phyloP scores from a whole-genome alignment of 148 eudicot genomes.

The Persicaria maculosa region DNA sequence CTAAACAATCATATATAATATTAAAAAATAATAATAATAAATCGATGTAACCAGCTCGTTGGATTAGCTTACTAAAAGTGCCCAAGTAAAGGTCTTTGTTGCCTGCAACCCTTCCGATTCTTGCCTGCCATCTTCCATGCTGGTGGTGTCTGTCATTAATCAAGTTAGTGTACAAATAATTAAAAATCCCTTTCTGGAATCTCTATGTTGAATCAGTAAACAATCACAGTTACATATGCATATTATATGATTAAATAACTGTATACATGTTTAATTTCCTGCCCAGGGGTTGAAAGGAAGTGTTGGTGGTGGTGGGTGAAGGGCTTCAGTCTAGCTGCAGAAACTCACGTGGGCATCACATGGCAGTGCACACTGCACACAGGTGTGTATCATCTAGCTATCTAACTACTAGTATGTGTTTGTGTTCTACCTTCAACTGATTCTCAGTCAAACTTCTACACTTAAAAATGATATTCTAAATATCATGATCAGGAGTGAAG shows the following conservation, averaged over 20 bases:
- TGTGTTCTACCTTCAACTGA: neutral
- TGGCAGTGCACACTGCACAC: neutral
- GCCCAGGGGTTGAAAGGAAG: neutral
- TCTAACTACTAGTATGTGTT: conserved; percentile 7
- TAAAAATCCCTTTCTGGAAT: neutral
- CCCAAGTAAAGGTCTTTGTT: conserved; percentile 97
- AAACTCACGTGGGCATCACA: conserved; percentile 6
- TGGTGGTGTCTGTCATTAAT: conserved; percentile 69
- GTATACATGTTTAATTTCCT: neutral
- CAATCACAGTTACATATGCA: neutral
- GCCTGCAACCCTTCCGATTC: conserved; percentile 97
- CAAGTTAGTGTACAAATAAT: neutral
- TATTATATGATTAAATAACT: neutral
- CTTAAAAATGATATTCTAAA: neutral
- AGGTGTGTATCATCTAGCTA: neutral
- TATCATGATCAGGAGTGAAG: neutral
- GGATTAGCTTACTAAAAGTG: conserved; percentile 69
- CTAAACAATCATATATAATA: neutral
- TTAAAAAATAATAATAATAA: neutral
- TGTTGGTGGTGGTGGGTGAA: conserved; percentile 4
- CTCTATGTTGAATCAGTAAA: neutral
- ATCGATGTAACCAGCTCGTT: neutral
- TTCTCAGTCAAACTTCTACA: neutral
- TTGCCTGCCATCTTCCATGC: conserved; percentile 99
- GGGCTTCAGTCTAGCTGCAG: neutral